These are phyloP conservation scores for Trypanosomatidae sp. DNA, from an alignment of 208 protist genomes.

Conservation along the genomic window DNA sequence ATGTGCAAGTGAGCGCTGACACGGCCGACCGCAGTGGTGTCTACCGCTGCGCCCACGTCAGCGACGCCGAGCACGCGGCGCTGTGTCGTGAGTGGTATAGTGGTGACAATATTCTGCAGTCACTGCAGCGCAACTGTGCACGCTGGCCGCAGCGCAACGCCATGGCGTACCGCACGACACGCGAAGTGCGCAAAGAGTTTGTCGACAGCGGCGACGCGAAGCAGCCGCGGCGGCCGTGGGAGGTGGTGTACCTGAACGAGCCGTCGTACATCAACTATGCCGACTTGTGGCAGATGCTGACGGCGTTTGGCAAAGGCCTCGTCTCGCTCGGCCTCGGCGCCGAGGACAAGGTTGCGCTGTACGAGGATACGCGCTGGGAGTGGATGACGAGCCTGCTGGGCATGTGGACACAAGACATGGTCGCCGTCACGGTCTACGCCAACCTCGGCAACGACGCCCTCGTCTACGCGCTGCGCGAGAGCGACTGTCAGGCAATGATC, in stretches of 20 bases:
- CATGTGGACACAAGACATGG: constrained; percentile 56
- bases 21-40: constrained; percentile 25
- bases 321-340: constrained; percentile 19
- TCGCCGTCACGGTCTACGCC: constrained; percentile 68
- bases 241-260: constrained; percentile 29
- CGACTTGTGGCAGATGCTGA: constrained; percentile 35
- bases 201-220: constrained; percentile 20
- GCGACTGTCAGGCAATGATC: constrained; percentile 46
- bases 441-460: constrained; percentile 78
- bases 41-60: constrained; percentile 26
- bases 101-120: constrained; percentile 23
- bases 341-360: constrained; percentile 37
- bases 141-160: constrained; percentile 7
- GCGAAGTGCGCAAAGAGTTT: constrained; percentile 19
- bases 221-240: constrained; percentile 25
- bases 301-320: constrained; percentile 45
- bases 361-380: constrained; percentile 85
- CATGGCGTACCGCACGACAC: constrained; percentile 35
- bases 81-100: constrained; percentile 19
- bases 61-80: constrained; percentile 30
- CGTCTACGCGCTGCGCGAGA: constrained; percentile 64
- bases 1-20: constrained; percentile 16
- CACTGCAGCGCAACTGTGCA: constrained; percentile 17
- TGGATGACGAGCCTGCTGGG: constrained; percentile 57
- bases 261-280: constrained; percentile 41